Evolutionary conservation across 169 alveolate species (phyloP).

Genomic region (Plasmodium knowlesi): DNA sequence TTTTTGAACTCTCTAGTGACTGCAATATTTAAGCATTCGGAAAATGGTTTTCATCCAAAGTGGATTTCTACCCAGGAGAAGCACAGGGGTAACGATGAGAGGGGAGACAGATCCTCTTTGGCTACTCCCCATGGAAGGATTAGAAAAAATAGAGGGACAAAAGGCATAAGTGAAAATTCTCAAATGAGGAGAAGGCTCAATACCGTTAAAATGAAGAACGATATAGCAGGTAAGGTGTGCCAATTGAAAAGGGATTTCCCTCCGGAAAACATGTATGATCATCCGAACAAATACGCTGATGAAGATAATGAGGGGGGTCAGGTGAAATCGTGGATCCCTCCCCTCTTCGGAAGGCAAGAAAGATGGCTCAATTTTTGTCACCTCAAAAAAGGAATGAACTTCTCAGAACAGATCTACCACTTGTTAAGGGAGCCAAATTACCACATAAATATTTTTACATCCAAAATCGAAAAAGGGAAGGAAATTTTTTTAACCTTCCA

Average conservation of each 20-base stretch:
- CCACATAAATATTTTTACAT: slow-evolving; percentile 6
- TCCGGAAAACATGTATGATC: neutral
- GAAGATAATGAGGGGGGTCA: neutral
- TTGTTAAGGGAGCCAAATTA: neutral
- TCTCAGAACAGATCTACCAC: neutral
- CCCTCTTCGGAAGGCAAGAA: neutral
- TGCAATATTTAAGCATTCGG: neutral
- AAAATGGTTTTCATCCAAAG: neutral
- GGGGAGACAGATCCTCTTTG: neutral
- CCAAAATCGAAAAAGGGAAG: slow-evolving; percentile 5
- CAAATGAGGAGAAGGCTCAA: neutral
- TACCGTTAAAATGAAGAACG: neutral
- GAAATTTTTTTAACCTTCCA: slow-evolving; percentile 31
- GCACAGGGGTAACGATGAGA: neutral
- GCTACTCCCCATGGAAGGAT: neutral
- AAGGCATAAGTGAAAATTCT: no score
- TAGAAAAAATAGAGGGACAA: no score
- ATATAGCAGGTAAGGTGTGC: neutral
- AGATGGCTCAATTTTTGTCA: neutral
- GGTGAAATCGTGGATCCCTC: neutral
- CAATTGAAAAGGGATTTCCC: neutral
- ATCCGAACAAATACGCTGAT: neutral
- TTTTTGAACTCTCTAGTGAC: neutral
- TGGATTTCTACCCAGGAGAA: neutral
- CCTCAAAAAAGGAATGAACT: neutral